Base-by-base conservation (phyloP, 2,329 filamentous ascomycete species). In the Elsinoe australis region DNA sequence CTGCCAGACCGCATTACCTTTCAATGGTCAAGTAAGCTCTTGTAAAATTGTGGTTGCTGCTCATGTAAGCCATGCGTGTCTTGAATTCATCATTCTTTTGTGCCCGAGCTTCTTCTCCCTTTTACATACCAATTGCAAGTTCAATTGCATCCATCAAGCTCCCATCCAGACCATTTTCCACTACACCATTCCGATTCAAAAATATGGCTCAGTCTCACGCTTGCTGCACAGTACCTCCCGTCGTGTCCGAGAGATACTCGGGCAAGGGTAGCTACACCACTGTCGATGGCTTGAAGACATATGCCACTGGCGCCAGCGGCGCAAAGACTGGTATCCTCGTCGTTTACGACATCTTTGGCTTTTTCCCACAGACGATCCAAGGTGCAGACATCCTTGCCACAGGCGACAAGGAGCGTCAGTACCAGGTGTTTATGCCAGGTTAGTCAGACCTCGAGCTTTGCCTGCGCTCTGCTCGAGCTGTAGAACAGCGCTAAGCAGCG, bases 391-490 rank as follows among this genome's bases (percentile, higher is more conserved):
- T 81, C 57, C 72, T 81, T 33, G 74, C 78, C 21, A 65, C 68
- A 55, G 68, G 72, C 26, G 72, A 82, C 74, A 83, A 85, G 79
- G 66, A 76, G 70, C 64, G 72, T 51, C 79, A 85, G 60, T 92
- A 94, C 72, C 81, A 80, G 57, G 85, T 95, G 56, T 88, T 89
- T 68, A 89, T 95, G 54, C 89, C 89, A 33, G 55, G 55, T 56
- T 7, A 31, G 51, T n/a, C n/a, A n/a, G n/a, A n/a, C n/a, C n/a
- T n/a, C n/a, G n/a, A n/a, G n/a, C n/a, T n/a, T n/a, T n/a, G n/a
- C n/a, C n/a, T n/a, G n/a, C n/a, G n/a, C n/a, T n/a, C n/a, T n/a
- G n/a, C n/a, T n/a, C n/a, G n/a, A n/a, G n/a, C n/a, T n/a, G n/a
- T n/a, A n/a, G n/a, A n/a, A n/a, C n/a, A n/a, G n/a, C n/a, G n/a